These are phyloP conservation scores for Suillus bovinus DNA, from an alignment of 768 basidiomycete species.

Conservation along the genomic window DNA sequence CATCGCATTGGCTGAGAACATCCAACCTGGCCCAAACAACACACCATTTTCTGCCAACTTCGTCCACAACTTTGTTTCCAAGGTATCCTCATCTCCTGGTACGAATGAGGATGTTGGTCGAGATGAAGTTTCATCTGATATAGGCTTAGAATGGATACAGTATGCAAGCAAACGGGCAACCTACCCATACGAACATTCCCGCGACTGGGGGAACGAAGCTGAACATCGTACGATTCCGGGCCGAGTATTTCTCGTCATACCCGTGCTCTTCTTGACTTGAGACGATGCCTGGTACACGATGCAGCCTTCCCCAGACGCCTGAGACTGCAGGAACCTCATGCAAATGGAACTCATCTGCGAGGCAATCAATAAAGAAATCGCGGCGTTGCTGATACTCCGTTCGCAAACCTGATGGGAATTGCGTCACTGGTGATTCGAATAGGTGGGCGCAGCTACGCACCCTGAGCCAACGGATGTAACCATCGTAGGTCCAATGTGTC, in stretches of 20 bases:
- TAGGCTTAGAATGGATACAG: not conserved
- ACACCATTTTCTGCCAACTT: constrained; percentile 62
- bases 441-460: constrained; percentile 29
- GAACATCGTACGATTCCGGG: constrained; percentile 41
- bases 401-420: constrained; percentile 42
- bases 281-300: constrained; percentile 47
- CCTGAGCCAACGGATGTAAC: constrained; percentile 78
- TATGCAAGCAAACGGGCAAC: constrained; percentile 17
- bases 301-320: constrained; percentile 36
- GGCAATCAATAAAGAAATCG: constrained; percentile 62
- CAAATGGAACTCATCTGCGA: constrained; percentile 64
- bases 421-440: not conserved
- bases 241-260: constrained; percentile 42
- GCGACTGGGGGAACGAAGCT: constrained; percentile 74
- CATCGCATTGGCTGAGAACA: constrained; percentile 19
- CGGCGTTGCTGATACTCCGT: constrained; percentile 58
- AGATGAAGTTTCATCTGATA: constrained; percentile 63
- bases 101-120: constrained; percentile 47
- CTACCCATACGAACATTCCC: constrained; percentile 84
- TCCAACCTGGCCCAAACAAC: constrained; percentile 60
- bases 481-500: constrained; percentile 64
- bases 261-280: constrained; percentile 28
- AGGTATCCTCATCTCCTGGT: constrained; percentile 37
- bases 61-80: constrained; percentile 62
- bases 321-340: constrained; percentile 33